phyloP scores from a whole-genome alignment of 257 asterid genomes.

The Leonotis leonurus region DNA sequence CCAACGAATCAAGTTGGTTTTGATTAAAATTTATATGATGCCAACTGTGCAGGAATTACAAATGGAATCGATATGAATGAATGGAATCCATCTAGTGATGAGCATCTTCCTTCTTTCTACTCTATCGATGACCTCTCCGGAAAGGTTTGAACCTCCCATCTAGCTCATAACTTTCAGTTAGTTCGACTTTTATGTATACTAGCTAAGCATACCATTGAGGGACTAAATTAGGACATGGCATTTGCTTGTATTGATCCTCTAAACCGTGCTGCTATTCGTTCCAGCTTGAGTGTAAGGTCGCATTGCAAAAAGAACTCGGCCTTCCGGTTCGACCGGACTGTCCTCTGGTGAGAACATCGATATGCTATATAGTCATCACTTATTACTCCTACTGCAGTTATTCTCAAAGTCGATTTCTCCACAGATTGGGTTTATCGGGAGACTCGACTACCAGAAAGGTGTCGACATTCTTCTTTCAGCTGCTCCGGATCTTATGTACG shows the following conservation, averaged over 20 bases:
- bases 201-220: not conserved
- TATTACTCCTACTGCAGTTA: constrained; percentile 3
- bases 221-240: not conserved
- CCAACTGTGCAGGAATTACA: constrained; percentile 62
- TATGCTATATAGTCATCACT: no score
- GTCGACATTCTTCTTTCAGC: constrained; percentile 84
- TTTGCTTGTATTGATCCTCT: not conserved
- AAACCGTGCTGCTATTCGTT: constrained; percentile 4
- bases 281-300: constrained; percentile 73
- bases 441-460: constrained; percentile 95
- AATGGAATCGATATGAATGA: constrained; percentile 79
- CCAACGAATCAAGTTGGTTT: not conserved
- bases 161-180: not conserved
- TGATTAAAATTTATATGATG: not conserved
- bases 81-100: constrained; percentile 78
- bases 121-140: constrained; percentile 73
- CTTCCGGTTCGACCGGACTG: constrained; percentile 77
- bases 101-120: constrained; percentile 55
- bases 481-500: constrained; percentile 77
- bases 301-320: constrained; percentile 84
- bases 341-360: constrained; percentile 65
- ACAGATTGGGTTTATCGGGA: constrained; percentile 95
- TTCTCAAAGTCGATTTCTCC: constrained; percentile 11
- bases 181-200: not conserved
- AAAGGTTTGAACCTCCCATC: constrained; percentile 49